Evolutionary conservation across 2,329 filamentous ascomycete species (phyloP), one percentile per base, ranked within the genome.

Genomic region (Cytospora piceae): DNA sequence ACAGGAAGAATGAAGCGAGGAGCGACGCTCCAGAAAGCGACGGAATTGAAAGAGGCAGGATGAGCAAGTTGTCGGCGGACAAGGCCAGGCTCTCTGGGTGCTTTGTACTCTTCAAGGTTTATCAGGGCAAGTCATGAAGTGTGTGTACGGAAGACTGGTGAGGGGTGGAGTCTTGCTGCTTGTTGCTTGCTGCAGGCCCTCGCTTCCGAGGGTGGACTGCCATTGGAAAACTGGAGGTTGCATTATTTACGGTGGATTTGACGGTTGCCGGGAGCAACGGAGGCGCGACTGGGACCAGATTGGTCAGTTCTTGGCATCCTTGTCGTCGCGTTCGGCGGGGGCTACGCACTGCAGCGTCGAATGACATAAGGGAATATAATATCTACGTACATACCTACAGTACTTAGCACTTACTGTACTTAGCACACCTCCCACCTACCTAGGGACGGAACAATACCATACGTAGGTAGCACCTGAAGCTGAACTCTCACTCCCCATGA

Each of bases 41-140:
- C 56, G 65, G 54, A 39, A 55, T 60, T 60, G 65, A 65, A 55
- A 62, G 34, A 68, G 67, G 61, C 65, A 72, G 11, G 72, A 68
- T 51, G 71, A 65, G 37, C 70, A 65, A 61, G 49, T 49, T 60
- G 58, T 54, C 24, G 37, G n/a, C 15, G 37, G 42, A 20, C 34
- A 15, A 42, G 34, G 9, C 31, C 39, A 39, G 31, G 39, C 17
- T 37, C 46, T 14, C 46, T 49, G 24, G 46, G n/a, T 22, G 46
- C n/a, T 49, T 24, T 49, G 46, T 49, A 46, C 8, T 46, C 20
- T 46, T 14, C 42, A 24, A 24, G 46, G 46, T 20, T 49, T 49
- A 20, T 49, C n/a, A 49, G 46, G 46, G 20, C n/a, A 49, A 49
- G 46, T 49, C 46, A 49, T 49, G n/a, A 22, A 49, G 46, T 22